These are phyloP conservation scores for Plectosphaerella plurivora DNA, from an alignment of 2,329 filamentous ascomycete genomes.

Conservation along the genomic window DNA sequence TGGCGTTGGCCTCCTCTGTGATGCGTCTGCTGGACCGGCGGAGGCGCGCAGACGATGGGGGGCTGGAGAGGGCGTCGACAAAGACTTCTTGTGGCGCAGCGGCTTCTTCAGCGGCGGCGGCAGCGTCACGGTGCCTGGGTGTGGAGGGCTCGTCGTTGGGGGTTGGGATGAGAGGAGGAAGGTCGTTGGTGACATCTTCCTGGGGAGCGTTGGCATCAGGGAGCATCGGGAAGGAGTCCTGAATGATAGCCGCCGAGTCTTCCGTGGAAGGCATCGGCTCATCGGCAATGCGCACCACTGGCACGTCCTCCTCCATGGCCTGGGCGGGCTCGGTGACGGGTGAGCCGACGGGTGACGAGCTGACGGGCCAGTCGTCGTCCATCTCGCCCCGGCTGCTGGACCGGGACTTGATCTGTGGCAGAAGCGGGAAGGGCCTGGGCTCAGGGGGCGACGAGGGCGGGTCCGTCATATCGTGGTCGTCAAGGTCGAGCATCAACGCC, in stretches of 20 bases:
- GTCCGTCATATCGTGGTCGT: conserved; percentile 43
- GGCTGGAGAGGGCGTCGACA: conserved; percentile 45
- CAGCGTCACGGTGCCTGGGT: conserved; percentile 4
- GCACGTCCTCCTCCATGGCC: neutral
- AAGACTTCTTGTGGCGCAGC: conserved; percentile 39
- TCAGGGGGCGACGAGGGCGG: conserved; percentile 56
- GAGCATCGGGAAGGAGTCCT: conserved; percentile 15
- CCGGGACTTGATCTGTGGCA: conserved; percentile 47
- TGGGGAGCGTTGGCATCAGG: conserved; percentile 20
- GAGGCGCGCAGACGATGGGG: conserved; percentile 19
- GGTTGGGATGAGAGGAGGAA: neutral
- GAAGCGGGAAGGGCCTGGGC: conserved; percentile 45
- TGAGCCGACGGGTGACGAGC: conserved; percentile 52
- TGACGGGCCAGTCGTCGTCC: conserved; percentile 47
- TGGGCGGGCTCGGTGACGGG: conserved; percentile 26
- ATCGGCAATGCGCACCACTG: conserved; percentile 4
- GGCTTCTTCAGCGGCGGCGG: conserved; percentile 23
- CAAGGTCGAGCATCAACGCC: conserved; percentile 38
- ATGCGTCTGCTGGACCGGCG: conserved; percentile 5
- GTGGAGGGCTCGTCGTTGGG: conserved; percentile 5
- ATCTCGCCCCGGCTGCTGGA: conserved; percentile 34
- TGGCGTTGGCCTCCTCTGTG: conserved; percentile 12
- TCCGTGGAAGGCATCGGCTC: conserved; percentile 7
- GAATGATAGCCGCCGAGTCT: conserved; percentile 2
- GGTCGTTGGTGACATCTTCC: conserved; percentile 5